Conservation (phyloP, 257 asterid genomes). For the Leonotis leonurus region DNA sequence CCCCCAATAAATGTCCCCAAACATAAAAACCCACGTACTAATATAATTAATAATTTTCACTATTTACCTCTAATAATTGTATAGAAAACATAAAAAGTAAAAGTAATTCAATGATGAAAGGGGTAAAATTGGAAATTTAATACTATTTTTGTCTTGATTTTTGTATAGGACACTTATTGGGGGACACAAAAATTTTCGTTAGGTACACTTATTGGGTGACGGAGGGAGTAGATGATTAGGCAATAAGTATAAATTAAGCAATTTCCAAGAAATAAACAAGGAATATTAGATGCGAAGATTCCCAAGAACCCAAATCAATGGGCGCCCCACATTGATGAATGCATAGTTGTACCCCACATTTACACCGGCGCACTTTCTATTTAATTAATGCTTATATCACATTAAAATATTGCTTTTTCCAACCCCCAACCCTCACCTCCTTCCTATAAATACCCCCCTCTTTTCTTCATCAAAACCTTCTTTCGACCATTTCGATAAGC, state of each 20-base stretch:
- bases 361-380: slow-evolving; percentile 27
- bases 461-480: neutral
- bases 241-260: neutral
- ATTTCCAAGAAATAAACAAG: neutral
- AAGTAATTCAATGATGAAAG: too few species aligned
- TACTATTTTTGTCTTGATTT: too few species aligned
- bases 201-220: too few species aligned
- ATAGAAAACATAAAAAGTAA: too few species aligned
- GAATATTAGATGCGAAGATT: slow-evolving; percentile 20
- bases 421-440: slow-evolving; percentile 2
- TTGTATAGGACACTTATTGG: too few species aligned
- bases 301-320: slow-evolving; percentile 16
- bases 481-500: slow-evolving; percentile 14
- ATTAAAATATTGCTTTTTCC: neutral
- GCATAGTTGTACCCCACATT: slow-evolving; percentile 32
- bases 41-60: too few species aligned
- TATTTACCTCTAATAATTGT: too few species aligned
- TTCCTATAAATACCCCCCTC: slow-evolving; percentile 43
- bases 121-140: too few species aligned
- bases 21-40: too few species aligned
- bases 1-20: too few species aligned
- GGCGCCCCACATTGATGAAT: neutral
- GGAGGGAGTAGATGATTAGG: too few species aligned
- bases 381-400: neutral
- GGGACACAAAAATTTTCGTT: too few species aligned